A percentile compares a stretch with the other conserved stretches of the same genome.
Conservation (phyloP, 1,284 basidiomycete species). For the Fomitopsis pinicola region DNA sequence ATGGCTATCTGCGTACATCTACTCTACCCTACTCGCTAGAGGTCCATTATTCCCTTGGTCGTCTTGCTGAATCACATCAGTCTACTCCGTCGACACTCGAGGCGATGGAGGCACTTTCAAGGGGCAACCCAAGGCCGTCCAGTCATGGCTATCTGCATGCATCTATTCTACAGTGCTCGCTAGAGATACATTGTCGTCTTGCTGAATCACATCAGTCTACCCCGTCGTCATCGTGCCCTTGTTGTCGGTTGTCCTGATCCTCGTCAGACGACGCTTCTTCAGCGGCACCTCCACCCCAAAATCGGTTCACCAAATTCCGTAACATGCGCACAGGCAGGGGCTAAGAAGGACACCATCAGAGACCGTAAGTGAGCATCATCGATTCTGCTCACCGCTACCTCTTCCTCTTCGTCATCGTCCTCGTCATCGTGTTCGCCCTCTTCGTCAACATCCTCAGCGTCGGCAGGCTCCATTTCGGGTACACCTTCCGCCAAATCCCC, state of each 20-base stretch:
- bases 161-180: no score
- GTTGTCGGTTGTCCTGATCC: constrained; percentile 18
- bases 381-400: constrained; percentile 40
- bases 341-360: constrained; percentile 18
- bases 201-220: constrained; percentile 12
- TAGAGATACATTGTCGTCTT: neutral
- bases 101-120: no score
- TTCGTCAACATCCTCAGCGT: constrained; percentile 12
- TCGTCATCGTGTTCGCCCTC: constrained; percentile 24
- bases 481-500: constrained; percentile 20
- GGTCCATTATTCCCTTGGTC: no score
- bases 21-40: no score
- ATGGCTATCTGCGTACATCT: no score
- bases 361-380: neutral
- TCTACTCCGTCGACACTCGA: constrained; percentile 17
- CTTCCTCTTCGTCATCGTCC: constrained; percentile 32
- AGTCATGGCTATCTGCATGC: no score
- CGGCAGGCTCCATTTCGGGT: neutral
- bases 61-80: constrained; percentile 5
- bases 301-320: constrained; percentile 53
- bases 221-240: constrained; percentile 13
- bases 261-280: constrained; percentile 31
- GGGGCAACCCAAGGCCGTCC: no score
- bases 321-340: constrained; percentile 59
- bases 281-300: constrained; percentile 48